Evolutionary conservation across 2,329 filamentous ascomycete genomes (phyloP), one percentile per base, ranked within the genome.

Genomic region (Cladophialophora immunda): DNA sequence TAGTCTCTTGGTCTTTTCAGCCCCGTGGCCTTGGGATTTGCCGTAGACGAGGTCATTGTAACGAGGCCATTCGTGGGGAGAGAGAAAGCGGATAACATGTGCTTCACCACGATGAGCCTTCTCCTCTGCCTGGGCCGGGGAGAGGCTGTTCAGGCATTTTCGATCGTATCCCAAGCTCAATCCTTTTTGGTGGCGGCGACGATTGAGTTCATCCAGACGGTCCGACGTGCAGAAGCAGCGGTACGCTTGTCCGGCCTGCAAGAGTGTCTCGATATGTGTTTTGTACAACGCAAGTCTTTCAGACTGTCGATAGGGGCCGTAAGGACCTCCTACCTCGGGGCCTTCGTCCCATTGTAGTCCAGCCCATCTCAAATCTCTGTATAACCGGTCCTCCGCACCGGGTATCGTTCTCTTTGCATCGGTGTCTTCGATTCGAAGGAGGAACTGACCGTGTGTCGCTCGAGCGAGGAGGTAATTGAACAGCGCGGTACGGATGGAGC

Each of bases 301-400:
- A 1, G 95, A 98, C 87, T 95, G 93, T 82, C 87, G 87, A 78
- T 97, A 99, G 0, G 95, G 93, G 1, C 93, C 93, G 75, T 90
- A 91, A 0, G 89, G 87, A 0, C 95, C 94, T 38, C 90, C 92
- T 45, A 92, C 85, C 73, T 91, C 87, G 3, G 95, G 95, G 2
- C 94, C 94, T 87, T 99, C 96, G 78, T 97, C 94, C 94, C 94
- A 99, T 61, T 90, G 82, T 34, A 99, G 81, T 0, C 94, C 93
- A 19, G 93, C 91, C 95, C 95, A 99, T 80, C 85, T 84, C 62
- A 99, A 80, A 76, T 98, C 94, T 66, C 90, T 82, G 71, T 90
- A 91, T 2, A 99, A 81, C 63, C 89, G 86, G 67, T 89, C 78
- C 77, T 97, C 93, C 1, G 95, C 93, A 75, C 90, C 93, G 0